Evolutionary conservation across 78 protist species (phyloP), one percentile per base, ranked within the genome.

Genomic region (Monosiga brevicollis): DNA sequence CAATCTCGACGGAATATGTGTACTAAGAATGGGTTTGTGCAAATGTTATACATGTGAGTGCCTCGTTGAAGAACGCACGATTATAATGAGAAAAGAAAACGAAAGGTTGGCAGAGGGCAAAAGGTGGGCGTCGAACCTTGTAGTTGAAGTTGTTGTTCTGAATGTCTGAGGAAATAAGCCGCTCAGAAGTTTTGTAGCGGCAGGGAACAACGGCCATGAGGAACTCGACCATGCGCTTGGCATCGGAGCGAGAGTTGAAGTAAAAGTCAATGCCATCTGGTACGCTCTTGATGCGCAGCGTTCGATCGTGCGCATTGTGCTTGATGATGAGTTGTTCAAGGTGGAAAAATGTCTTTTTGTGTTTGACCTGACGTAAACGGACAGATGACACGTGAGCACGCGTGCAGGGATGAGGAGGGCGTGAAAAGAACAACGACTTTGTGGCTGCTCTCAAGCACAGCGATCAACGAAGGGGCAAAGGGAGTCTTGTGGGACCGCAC

Each of bases 271-370:
- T 42, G 38, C 99, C 99, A 78, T 95, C 96, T 11, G 80, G 55
- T 1, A 49, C 62, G 62, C 62, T 49, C 29, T 79, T 40, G 84
- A 96, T 94, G 82, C 84, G 86, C 39, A 84, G 43, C 41, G 88
- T 74, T 42, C 91, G 82, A 22, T 40, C 25, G 84, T 96, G 98
- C 41, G 93, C 92, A 40, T 87, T 54, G 90, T 97, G 95, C 93
- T 95, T 95, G 71, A 98, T 78, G 80, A 98, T 96, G 49, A 97
- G 79, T 90, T 97, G 99, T 87, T 98, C 99, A 35, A 98, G 86
- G 78, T 76, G 93, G 75, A 87, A 87, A 84, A 98, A 94, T 24
- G 99, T 97, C 29, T 97, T 82, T 88, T 96, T 96, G 90, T 98
- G 99, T 62, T 84, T 88, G 24, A 86, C 83, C 86, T 83, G 29